These are phyloP conservation scores for Fonsecaea monophora DNA, from an alignment of 2,329 filamentous ascomycete genomes.

Conservation along the genomic window DNA sequence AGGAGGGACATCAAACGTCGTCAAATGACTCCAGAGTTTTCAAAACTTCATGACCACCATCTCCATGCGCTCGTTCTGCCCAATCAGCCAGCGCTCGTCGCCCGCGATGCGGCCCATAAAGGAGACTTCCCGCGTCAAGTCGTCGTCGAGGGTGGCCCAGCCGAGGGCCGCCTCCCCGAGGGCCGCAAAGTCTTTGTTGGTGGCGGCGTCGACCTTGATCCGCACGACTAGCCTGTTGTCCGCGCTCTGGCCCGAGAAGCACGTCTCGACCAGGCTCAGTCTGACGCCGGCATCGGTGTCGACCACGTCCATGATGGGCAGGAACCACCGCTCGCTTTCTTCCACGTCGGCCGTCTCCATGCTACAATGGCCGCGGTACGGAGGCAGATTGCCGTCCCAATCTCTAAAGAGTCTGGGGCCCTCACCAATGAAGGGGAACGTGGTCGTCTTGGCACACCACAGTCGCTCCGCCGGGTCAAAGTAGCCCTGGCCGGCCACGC, in stretches of 20 bases:
- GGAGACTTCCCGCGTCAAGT: conserved; percentile 58
- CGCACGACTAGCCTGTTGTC: conserved; percentile 44
- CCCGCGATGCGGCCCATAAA: conserved; percentile 63
- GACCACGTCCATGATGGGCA: conserved; percentile 47
- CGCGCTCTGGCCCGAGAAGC: conserved; percentile 42
- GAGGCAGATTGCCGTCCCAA: conserved; percentile 54
- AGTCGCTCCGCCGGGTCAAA: conserved; percentile 48
- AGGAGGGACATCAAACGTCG: too few species aligned
- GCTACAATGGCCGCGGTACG: conserved; percentile 51
- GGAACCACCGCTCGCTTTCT: conserved; percentile 46
- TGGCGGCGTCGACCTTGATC: conserved; percentile 41
- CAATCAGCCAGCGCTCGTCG: conserved; percentile 68
- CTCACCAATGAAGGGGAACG: conserved; percentile 59
- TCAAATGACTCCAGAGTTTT: too few species aligned
- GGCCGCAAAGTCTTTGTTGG: conserved; percentile 12
- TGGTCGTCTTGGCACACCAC: conserved; percentile 57
- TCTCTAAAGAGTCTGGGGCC: conserved; percentile 61
- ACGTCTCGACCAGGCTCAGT: conserved; percentile 46
- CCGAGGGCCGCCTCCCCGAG: not conserved
- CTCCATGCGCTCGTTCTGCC: conserved; percentile 60
- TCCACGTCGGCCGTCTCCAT: conserved; percentile 46
- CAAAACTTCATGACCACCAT: conserved; percentile 62
- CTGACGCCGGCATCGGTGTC: conserved; percentile 45
- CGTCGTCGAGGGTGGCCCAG: conserved; percentile 40
- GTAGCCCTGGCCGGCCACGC: conserved; percentile 58